Percentiles rank a stretch among this genome's conserved stretches.
Conservation (phyloP, 176 grass and related monocot genomes). For the Oryza coarctata region DNA sequence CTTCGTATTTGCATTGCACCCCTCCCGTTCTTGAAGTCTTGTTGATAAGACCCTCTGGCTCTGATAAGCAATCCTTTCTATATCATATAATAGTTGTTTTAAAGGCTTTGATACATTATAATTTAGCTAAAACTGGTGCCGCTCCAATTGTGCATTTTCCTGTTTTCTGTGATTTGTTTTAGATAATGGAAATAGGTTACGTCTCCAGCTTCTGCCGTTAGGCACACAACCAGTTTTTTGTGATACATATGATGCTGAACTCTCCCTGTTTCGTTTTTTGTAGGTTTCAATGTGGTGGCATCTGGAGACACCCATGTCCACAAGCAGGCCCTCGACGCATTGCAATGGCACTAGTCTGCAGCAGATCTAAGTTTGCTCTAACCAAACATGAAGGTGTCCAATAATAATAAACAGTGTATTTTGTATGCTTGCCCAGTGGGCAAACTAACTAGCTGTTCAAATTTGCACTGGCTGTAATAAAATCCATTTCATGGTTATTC, state of each 20-base stretch:
- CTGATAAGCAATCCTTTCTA: neutral
- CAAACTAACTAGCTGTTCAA: neutral
- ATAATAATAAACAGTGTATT: conserved; percentile 30
- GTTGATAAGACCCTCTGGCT: neutral
- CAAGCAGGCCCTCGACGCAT: conserved; percentile 43
- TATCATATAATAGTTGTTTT: neutral
- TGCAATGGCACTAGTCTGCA: conserved; percentile 43
- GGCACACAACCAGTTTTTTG: too few relatives aligned
- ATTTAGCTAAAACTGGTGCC: neutral
- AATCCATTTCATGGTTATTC: neutral
- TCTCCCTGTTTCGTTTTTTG: conserved; percentile 1
- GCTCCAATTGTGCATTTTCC: neutral
- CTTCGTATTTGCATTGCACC: neutral
- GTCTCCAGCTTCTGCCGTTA: too few relatives aligned
- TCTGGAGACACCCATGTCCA: conserved; percentile 73
- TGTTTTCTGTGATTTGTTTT: too few relatives aligned
- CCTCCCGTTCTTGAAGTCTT: neutral
- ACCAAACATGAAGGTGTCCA: neutral
- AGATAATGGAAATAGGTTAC: too few relatives aligned
- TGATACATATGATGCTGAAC: neutral
- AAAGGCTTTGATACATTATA: neutral
- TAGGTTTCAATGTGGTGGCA: conserved; percentile 87
- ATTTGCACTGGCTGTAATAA: neutral
- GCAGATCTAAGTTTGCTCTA: neutral
- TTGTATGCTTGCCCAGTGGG: neutral